Evolutionary conservation across 2,329 filamentous ascomycete genomes (phyloP), one percentile per base, ranked within the genome.

Genomic region (Diaporthe destruens): DNA sequence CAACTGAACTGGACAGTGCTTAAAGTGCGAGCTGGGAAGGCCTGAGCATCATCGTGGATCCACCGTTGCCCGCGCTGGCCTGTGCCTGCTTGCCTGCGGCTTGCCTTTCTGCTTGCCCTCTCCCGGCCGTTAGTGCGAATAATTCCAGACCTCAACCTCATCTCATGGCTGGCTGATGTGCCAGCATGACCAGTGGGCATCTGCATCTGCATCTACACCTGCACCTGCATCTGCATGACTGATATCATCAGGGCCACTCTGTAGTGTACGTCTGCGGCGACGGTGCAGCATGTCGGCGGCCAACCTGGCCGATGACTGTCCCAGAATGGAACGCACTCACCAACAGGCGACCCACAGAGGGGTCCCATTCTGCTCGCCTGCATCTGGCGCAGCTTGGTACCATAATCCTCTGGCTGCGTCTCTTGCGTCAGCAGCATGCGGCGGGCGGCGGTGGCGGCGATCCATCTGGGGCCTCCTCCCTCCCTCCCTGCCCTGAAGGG

Each of bases 171-270:
- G 42, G 42, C 44, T 70, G 44, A 59, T 32, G 56, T 66, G 59
- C 68, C 72, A 65, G 72, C 72, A 73, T 73, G 72, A 73, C 56
- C 72, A 71, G 55, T 56, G 29, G 44, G 47, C 32, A 53, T 66
- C 61, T 66, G 44, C 44, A 53, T 53, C 61, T 53, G 44, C 59
- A 51, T 36, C 59, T 65, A 29, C 63, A 29, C 7, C 51, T 55
- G 53, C 36, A 29, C 16, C 56, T 44, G 36, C 18, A 63, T n/a
- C 57, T 71, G 71, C 71, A 73, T 65, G 54, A 32, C 65, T 71
- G 72, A 73, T 69, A 73, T 73, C 59, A 73, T 71, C 68, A 56
- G 72, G 59, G 32, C 61, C 53, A 42, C 56, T 16, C 57, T 47
- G 42, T 63, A 59, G 39, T 47, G 42, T 63, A 59, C 12, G 9